Percentiles rank a stretch among this genome's conserved stretches.
Evolutionary conservation across 805 yeast species (phyloP).

Genomic region (Sporopachydermia lactativora): DNA sequence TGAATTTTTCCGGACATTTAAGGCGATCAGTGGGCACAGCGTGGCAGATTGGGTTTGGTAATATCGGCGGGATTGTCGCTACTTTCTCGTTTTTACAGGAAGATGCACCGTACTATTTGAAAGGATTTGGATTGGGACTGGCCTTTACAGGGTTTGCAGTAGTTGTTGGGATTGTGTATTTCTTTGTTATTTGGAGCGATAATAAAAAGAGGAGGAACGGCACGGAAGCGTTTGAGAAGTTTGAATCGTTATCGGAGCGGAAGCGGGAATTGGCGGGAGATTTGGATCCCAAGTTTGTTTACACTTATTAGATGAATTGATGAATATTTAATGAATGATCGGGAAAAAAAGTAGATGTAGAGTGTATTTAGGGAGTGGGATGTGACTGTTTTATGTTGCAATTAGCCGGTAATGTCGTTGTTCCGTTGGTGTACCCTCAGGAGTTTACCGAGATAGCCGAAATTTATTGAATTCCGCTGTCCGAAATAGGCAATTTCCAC

Average conservation of each 20-base stretch:
- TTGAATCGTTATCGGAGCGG: constrained; percentile 10
- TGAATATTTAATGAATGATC: no score
- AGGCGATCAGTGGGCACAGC: constrained; percentile 46
- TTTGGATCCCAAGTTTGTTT: constrained; percentile 17
- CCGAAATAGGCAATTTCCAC: no score
- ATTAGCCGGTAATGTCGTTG: no score
- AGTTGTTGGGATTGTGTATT: constrained; percentile 21
- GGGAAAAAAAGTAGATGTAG: no score
- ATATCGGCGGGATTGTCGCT: constrained; percentile 58
- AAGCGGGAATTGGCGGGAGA: constrained; percentile 18
- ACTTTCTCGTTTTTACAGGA: constrained; percentile 38
- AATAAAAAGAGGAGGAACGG: constrained; percentile 12
- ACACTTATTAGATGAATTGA: constrained; percentile 17
- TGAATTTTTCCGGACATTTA: constrained; percentile 49
- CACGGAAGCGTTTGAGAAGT: constrained; percentile 14
- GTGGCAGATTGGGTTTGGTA: constrained; percentile 57
- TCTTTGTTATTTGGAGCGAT: constrained; percentile 16
- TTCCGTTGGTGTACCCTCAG: no score
- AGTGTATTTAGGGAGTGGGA: no score
- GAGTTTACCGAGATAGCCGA: no score
- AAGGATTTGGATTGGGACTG: constrained; percentile 38
- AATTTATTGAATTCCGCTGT: no score
- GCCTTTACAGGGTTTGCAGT: constrained; percentile 33
- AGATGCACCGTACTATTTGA: constrained; percentile 46
- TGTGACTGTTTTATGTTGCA: no score